Evolutionary conservation across 148 eudicot genomes (phyloP).

Genomic region (Cornus controversa): DNA sequence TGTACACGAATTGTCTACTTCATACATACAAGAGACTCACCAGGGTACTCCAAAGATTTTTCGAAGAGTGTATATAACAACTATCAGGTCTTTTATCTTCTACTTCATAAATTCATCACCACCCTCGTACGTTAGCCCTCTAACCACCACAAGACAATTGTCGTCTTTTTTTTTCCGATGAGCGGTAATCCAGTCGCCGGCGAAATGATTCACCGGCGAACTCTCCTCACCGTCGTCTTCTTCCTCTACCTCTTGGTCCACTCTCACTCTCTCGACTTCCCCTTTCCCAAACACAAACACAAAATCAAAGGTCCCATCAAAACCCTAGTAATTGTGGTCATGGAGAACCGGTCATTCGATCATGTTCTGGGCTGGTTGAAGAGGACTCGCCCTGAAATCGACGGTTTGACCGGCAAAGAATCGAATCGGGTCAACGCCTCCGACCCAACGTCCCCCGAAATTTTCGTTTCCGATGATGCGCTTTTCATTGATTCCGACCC

Average conservation of each 20-base stretch:
- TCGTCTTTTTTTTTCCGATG: constrained; percentile 4
- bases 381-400: constrained; percentile 74
- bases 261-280: constrained; percentile 32
- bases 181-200: constrained; percentile 6
- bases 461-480: constrained; percentile 62
- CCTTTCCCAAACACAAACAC: constrained; percentile 25
- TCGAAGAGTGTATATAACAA: no score
- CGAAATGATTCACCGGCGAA: constrained; percentile 25
- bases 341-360: constrained; percentile 97
- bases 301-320: constrained; percentile 68
- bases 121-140: not conserved
- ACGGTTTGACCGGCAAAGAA: constrained; percentile 77
- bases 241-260: constrained; percentile 22
- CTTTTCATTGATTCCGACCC: constrained; percentile 81
- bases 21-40: no score
- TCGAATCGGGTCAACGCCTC: constrained; percentile 63
- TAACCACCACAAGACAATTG: not conserved
- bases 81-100: no score
- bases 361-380: constrained; percentile 92
- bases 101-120: not conserved
- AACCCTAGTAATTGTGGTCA: constrained; percentile 77
- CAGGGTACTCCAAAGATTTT: no score
- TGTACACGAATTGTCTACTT: no score
- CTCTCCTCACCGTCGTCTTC: constrained; percentile 17
- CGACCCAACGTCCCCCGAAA: constrained; percentile 50